Conservation (phyloP, 2,329 filamentous ascomycete genomes). For the Pseudogymnoascus sp. region DNA sequence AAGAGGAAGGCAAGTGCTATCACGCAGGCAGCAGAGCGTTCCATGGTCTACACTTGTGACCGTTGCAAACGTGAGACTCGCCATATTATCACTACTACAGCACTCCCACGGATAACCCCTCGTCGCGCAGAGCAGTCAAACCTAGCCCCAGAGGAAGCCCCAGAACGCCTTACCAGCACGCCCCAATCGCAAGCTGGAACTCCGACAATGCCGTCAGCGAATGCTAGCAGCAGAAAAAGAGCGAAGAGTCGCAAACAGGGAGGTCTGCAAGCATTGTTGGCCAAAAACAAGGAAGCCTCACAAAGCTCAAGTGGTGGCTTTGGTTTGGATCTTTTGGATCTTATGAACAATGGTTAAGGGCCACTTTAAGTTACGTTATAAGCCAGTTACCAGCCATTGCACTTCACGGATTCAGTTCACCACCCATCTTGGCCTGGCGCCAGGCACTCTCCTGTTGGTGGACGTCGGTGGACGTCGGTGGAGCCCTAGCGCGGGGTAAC, state of each 20-base stretch:
- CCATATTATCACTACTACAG: slow-evolving; percentile 12
- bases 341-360: slow-evolving; percentile 23
- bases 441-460: not conserved
- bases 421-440: not conserved
- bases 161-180: not conserved
- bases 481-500: slow-evolving; percentile 7
- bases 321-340: slow-evolving; percentile 31
- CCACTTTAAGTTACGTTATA: not conserved
- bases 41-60: slow-evolving; percentile 23
- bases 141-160: not conserved
- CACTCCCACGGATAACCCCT: slow-evolving; percentile 6
- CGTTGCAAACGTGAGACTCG: slow-evolving; percentile 22
- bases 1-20: slow-evolving; percentile 8
- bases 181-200: slow-evolving; percentile 8
- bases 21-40: slow-evolving; percentile 10
- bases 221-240: slow-evolving; percentile 55
- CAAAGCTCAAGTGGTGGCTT: slow-evolving; percentile 17
- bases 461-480: not conserved
- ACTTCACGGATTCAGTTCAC: not conserved
- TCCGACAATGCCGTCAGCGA: slow-evolving; percentile 32
- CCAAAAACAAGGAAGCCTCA: slow-evolving; percentile 21
- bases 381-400: not conserved
- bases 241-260: slow-evolving; percentile 53
- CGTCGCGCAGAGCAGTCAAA: not conserved
- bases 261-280: slow-evolving; percentile 55